Evolutionary conservation across 345 rosid species (phyloP), one percentile per base, ranked within the genome.

Genomic region (Cochlearia excelsa): DNA sequence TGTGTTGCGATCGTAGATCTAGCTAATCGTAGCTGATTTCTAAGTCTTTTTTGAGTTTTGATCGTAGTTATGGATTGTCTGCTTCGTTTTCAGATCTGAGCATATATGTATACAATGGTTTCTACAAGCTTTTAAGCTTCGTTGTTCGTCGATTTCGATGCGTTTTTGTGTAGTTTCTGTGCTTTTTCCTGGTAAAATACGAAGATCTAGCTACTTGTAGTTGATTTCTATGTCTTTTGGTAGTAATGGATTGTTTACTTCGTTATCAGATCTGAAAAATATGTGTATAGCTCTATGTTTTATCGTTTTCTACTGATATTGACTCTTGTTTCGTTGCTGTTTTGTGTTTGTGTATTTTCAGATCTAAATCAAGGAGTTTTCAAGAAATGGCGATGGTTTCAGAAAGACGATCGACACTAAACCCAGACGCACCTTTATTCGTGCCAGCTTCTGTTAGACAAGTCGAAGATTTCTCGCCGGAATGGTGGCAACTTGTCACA

Each of bases 391-490:
- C 95, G 42, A 78, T 85, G 45, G 93, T 87, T 48, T 83, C 92
- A 30, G 82, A 86, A 75, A 75, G 86, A 74, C 76, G 82, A 58
- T 90, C 95, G 2, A 81, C 81, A 0, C 57, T 91, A 75, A 85
- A 91, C 75, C 98, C 98, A 0, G 63, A 91, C 66, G 98, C 98
- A 7, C 89, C 98, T 1, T 79, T 85, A 0, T 87, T 87, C 51
- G 29, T 91, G 9, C 98, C 98, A 1, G 94, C 89, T 43, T 91
- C 98, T 27, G 74, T 82, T 29, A 64, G 83, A 30, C 89, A 70
- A 50, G 96, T 91, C 53, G 98, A 87, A 73, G 98, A 91, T 74
- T 91, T 85, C 79, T 91, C 96, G 8, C 94, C 95, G 0, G 90
- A 87, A 40, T 87, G 98, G 98, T 91, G 98, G 98, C 90, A 85